Evolutionary conservation across 2,329 filamentous ascomycete species (phyloP).

Genomic region (Tolypocladium sp.): DNA sequence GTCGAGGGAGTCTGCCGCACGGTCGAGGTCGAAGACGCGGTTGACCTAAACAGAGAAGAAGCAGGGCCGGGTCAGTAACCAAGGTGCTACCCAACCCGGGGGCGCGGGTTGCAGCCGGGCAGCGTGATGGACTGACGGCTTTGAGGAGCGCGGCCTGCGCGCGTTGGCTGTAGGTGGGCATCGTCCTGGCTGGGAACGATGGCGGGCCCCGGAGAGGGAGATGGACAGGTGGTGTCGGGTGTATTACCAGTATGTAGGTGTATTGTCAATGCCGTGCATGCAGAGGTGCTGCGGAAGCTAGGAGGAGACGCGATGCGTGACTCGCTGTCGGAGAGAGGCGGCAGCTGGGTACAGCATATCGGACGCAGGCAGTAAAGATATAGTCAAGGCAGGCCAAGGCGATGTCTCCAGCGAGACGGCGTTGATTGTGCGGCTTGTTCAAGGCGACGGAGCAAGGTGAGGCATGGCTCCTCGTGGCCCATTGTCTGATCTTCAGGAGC

Average conservation of each 20-base stretch:
- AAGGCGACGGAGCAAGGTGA: background rate
- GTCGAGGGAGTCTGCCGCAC: slow-evolving; percentile 38
- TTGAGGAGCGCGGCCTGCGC: slow-evolving; percentile 47
- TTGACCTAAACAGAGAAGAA: slow-evolving; percentile 16
- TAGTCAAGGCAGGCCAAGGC: background rate
- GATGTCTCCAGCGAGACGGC: background rate
- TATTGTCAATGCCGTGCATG: background rate
- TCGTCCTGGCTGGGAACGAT: slow-evolving; percentile 7
- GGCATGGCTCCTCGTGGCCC: background rate
- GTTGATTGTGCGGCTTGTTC: background rate
- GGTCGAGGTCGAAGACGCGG: slow-evolving; percentile 33
- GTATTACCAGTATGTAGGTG: background rate
- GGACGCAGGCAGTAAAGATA: background rate
- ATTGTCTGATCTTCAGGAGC: background rate
- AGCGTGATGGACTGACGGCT: slow-evolving; percentile 32
- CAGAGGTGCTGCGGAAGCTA: background rate
- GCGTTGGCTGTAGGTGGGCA: slow-evolving; percentile 28
- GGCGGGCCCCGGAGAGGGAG: background rate
- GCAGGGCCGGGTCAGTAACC: background rate
- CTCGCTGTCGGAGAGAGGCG: background rate
- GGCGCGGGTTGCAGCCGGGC: background rate
- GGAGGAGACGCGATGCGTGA: background rate
- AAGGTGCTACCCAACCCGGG: slow-evolving; percentile 2
- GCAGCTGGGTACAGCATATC: background rate
- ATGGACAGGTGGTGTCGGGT: background rate